phyloP scores from a whole-genome alignment of 129 eudicot species.

The Chrysanthemum seticuspe region DNA sequence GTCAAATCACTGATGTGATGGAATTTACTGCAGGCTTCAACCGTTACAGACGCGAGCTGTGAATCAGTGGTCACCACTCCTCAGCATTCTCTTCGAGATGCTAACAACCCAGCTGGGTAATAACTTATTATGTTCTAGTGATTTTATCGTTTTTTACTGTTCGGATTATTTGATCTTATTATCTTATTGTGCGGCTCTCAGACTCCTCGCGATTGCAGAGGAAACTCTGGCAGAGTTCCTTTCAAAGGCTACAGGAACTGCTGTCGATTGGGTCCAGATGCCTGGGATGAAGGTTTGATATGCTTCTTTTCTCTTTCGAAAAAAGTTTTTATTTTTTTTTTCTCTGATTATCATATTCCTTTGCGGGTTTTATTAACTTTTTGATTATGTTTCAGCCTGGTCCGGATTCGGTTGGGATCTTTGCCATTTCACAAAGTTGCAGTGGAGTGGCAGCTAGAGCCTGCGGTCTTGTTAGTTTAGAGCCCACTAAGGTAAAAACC shows the following conservation, averaged over 20 bases:
- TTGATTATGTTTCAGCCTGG: slow-evolving; percentile 75
- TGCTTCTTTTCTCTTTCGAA: neutral
- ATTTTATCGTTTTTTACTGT: neutral
- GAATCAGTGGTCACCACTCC: slow-evolving; percentile 88
- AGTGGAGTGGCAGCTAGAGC: slow-evolving; percentile 99
- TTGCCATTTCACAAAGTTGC: slow-evolving; percentile 90
- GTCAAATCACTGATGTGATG: neutral
- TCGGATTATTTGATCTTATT: neutral
- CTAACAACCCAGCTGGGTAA: slow-evolving; percentile 97
- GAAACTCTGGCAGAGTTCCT: slow-evolving; percentile 99
- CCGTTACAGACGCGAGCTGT: slow-evolving; percentile 68
- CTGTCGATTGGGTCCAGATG: slow-evolving; percentile 99
- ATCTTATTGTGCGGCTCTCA: slow-evolving; percentile 28
- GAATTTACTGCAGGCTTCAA: slow-evolving; percentile 51
- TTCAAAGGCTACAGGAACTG: slow-evolving; percentile 99
- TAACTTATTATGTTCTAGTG: neutral
- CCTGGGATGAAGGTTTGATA: slow-evolving; percentile 97
- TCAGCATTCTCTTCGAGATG: slow-evolving; percentile 81
- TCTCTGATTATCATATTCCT: neutral
- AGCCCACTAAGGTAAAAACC: slow-evolving; percentile 70
- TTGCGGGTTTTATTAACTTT: neutral
- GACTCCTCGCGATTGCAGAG: slow-evolving; percentile 96
- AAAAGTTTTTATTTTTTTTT: neutral
- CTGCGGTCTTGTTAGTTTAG: slow-evolving; percentile 93
- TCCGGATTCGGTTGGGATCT: slow-evolving; percentile 99